phyloP scores from a whole-genome alignment of 2,329 filamentous ascomycete species.

The Claviceps fusiformis region DNA sequence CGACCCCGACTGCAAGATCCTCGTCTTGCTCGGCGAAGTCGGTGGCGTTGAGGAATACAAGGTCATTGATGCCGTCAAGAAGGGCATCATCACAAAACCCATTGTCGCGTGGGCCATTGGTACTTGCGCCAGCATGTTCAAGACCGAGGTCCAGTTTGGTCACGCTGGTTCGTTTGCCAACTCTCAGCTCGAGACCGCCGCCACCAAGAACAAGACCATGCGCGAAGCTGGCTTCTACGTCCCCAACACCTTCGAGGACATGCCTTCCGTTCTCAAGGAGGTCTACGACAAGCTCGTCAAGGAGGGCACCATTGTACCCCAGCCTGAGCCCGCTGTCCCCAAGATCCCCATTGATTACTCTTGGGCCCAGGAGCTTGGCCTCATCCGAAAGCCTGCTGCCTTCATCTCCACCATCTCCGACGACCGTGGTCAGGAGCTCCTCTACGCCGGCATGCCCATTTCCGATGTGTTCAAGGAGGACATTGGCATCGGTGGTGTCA shows the following conservation, averaged over 20 bases:
- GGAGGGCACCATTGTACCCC: slow-evolving; percentile 71
- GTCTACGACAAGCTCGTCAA: slow-evolving; percentile 86
- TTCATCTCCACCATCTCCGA: slow-evolving; percentile 99
- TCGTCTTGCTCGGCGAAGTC: slow-evolving; percentile 91
- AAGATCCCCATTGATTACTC: slow-evolving; percentile 99
- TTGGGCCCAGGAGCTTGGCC: slow-evolving; percentile 97
- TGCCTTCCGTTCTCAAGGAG: slow-evolving; percentile 59
- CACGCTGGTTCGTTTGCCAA: slow-evolving; percentile 98
- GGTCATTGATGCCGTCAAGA: slow-evolving; percentile 95
- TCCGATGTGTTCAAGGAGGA: slow-evolving; percentile 99
- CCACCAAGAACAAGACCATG: slow-evolving; percentile 95
- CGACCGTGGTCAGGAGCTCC: slow-evolving; percentile 96
- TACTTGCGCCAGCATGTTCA: slow-evolving; percentile 99
- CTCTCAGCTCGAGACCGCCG: slow-evolving; percentile 95
- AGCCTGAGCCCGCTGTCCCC: slow-evolving; percentile 79
- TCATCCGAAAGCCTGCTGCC: slow-evolving; percentile 97
- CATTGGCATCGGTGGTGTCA: slow-evolving; percentile 98
- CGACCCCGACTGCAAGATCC: slow-evolving; percentile 95
- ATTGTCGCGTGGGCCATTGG: slow-evolving; percentile 99
- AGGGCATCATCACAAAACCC: slow-evolving; percentile 90
- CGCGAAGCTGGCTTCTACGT: slow-evolving; percentile 87
- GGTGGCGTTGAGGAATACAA: slow-evolving; percentile 99
- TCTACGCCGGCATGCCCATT: slow-evolving; percentile 98
- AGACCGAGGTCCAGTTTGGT: slow-evolving; percentile 99
- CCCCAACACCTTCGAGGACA: slow-evolving; percentile 91